phyloP scores from a whole-genome alignment of 306 rosid species.

The Cucurbita maxima region DNA sequence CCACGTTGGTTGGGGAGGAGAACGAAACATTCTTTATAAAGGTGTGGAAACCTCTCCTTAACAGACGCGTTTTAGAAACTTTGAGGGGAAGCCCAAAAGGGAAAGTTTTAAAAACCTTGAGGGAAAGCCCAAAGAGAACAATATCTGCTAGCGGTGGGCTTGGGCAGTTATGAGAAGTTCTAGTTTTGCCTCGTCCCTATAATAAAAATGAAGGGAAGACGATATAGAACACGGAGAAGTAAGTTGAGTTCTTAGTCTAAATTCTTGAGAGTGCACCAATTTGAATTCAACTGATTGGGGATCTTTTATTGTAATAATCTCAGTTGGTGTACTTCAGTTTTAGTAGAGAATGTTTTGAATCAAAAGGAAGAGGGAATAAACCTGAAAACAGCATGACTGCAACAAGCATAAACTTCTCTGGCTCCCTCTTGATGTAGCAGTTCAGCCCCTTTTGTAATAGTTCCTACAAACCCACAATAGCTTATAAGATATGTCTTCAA shows the following conservation, averaged over 20 bases:
- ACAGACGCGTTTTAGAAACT: no score
- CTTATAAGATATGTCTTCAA: neutral
- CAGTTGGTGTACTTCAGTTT: neutral
- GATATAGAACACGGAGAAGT: no score
- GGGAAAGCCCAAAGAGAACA: no score
- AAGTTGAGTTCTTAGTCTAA: neutral
- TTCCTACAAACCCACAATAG: slow-evolving; percentile 28
- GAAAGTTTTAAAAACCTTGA: no score
- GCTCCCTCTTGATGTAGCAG: slow-evolving; percentile 91
- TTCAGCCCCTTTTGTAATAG: slow-evolving; percentile 88
- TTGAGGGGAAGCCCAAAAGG: no score
- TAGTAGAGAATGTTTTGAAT: neutral
- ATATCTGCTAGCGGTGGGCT: no score
- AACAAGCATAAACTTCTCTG: slow-evolving; percentile 94
- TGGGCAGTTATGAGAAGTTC: no score
- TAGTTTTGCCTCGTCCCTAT: no score
- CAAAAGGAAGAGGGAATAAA: neutral
- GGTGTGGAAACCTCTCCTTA: no score
- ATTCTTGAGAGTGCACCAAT: neutral
- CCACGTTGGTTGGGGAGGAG: no score
- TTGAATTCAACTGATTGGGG: neutral
- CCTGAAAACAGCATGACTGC: slow-evolving; percentile 95
- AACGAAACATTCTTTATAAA: no score
- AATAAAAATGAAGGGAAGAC: no score
- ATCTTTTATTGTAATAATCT: neutral